A percentile compares a stretch with the other conserved stretches of the same genome.
Conservation (phyloP, 2,329 filamentous ascomycete genomes). For the Fusarium sp. region DNA sequence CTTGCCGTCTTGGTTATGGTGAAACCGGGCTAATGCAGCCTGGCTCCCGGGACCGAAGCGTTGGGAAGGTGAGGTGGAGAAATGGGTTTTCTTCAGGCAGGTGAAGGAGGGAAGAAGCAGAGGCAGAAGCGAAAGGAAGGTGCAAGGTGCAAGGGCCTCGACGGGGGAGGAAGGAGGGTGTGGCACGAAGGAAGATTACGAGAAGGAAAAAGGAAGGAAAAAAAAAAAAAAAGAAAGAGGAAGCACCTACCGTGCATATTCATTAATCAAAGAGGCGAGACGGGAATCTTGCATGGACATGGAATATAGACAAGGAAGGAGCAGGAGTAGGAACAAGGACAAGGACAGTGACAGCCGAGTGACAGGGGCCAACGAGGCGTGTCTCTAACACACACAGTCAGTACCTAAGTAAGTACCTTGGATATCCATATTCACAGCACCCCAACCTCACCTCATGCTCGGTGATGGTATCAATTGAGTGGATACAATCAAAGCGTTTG, state of each 20-base stretch:
- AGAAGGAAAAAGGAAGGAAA: slow-evolving; percentile 5
- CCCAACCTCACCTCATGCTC: background rate
- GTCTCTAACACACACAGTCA: background rate
- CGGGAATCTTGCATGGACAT: slow-evolving; percentile 36
- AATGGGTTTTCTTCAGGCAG: background rate
- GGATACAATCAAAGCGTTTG: slow-evolving; percentile 17
- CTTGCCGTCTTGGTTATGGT: slow-evolving; percentile 12
- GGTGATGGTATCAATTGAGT: slow-evolving; percentile 16
- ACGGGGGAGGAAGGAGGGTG: background rate
- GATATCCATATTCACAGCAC: background rate
- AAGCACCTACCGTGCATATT: background rate
- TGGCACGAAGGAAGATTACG: background rate
- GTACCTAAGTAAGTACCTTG: background rate
- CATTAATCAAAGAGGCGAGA: slow-evolving; percentile 25
- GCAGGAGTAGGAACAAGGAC: background rate
- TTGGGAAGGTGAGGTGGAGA: slow-evolving; percentile 36
- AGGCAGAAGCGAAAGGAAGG: background rate
- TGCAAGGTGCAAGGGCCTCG: background rate
- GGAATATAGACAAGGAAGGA: slow-evolving; percentile 16
- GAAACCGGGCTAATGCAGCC: slow-evolving; percentile 41
- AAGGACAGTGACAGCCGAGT: background rate
- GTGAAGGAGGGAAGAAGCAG: background rate
- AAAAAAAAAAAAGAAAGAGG: background rate
- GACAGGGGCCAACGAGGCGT: background rate
- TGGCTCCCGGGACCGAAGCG: slow-evolving; percentile 41